Percentiles rank a stretch among this genome's conserved stretches.
These are phyloP conservation scores for Dryas alaskensis DNA, from an alignment of 306 rosid species.

Conservation along the genomic window DNA sequence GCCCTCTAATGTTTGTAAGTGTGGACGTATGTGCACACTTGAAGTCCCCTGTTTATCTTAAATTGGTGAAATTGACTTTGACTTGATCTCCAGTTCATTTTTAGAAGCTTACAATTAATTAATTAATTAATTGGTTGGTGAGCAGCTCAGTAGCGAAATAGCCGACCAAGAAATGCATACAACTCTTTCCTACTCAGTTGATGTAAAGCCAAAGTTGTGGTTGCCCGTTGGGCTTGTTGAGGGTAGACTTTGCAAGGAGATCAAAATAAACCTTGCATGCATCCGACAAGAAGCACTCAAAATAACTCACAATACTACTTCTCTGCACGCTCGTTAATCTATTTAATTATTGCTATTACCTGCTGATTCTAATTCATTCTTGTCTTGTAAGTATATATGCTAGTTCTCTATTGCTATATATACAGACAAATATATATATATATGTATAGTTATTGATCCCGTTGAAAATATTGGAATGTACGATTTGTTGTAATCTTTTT, in stretches of 20 bases:
- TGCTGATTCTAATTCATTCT: neutral
- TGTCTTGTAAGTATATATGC: too few species aligned
- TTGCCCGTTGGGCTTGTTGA: constrained; percentile 73
- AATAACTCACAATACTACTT: constrained; percentile 14
- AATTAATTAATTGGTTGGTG: neutral
- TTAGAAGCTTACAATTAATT: neutral
- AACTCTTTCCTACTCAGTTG: constrained; percentile 58
- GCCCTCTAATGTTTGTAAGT: too few species aligned
- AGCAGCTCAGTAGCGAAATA: constrained; percentile 38
- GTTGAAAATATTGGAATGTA: neutral
- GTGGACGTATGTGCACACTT: too few species aligned
- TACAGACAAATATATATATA: too few species aligned
- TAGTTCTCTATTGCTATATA: too few species aligned
- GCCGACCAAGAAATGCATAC: constrained; percentile 33
- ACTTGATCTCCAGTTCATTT: too few species aligned
- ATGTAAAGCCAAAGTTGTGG: constrained; percentile 86
- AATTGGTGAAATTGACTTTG: too few species aligned
- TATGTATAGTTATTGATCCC: neutral
- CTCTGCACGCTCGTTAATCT: constrained; percentile 10
- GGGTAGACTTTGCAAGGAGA: constrained; percentile 76
- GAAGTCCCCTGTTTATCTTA: too few species aligned
- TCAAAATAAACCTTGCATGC: constrained; percentile 59
- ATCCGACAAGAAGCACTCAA: constrained; percentile 62
- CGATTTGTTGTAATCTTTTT: neutral
- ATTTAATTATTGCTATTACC: neutral